Evolutionary conservation across 768 basidiomycete species (phyloP).

Genomic region (Dioszegia hungarica): DNA sequence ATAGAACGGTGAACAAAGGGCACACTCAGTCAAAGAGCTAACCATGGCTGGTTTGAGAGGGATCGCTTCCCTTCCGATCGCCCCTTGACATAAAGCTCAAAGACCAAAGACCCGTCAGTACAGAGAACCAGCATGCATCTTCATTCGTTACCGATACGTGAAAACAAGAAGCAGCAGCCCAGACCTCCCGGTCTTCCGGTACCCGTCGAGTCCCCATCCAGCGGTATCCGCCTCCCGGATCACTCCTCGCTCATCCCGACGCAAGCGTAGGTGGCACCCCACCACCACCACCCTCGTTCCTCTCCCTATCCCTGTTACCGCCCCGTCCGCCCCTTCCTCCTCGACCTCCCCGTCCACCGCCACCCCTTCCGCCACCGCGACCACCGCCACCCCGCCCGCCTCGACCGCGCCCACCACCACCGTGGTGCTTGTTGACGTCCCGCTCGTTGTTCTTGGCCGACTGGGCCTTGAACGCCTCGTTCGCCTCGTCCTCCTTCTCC

Average conservation of each 20-base stretch:
- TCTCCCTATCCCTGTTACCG: slow-evolving; percentile 11
- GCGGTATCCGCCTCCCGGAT: not conserved
- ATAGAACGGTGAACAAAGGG: too few species aligned
- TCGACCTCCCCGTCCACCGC: slow-evolving; percentile 30
- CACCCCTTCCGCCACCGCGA: slow-evolving; percentile 27
- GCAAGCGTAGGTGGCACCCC: slow-evolving; percentile 3
- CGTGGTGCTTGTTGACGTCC: slow-evolving; percentile 3
- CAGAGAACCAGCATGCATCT: too few species aligned
- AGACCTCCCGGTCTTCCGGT: too few species aligned
- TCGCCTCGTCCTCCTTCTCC: slow-evolving; percentile 19
- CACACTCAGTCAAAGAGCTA: too few species aligned
- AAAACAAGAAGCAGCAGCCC: too few species aligned
- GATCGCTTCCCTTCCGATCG: too few species aligned
- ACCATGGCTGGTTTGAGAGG: too few species aligned
- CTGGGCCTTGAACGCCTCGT: not conserved
- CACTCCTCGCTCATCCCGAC: not conserved
- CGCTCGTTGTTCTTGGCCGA: not conserved
- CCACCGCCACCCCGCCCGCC: slow-evolving; percentile 35
- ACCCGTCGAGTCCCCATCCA: not conserved
- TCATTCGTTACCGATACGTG: too few species aligned
- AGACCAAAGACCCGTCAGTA: too few species aligned
- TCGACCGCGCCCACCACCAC: slow-evolving; percentile 25
- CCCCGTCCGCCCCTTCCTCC: slow-evolving; percentile 28
- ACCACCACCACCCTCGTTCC: slow-evolving; percentile 1
- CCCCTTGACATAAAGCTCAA: too few species aligned